Conservation (phyloP, 164 flowering plant genomes). For the Kingdonia uniflora region DNA sequence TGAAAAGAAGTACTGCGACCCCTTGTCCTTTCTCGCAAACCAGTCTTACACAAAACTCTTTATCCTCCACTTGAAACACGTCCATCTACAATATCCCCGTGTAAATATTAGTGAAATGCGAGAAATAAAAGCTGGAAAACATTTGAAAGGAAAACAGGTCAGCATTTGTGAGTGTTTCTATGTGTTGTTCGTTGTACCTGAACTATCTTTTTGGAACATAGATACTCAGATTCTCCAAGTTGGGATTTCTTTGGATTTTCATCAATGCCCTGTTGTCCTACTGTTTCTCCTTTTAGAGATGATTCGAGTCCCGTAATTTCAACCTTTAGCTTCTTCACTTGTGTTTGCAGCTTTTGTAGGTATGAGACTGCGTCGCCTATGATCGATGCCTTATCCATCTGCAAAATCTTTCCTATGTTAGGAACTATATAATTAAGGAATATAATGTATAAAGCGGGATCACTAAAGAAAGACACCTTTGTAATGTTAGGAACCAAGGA, state of each 20-base stretch:
- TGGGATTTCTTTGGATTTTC: constrained; percentile 13
- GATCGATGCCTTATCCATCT: constrained; percentile 98
- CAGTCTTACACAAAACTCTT: constrained; percentile 51
- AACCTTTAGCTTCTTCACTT: constrained; percentile 50
- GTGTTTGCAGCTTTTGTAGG: constrained; percentile 55
- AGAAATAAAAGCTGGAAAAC: too few relatives aligned
- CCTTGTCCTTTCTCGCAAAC: constrained; percentile 50
- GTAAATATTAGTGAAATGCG: too few relatives aligned
- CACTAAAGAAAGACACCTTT: constrained; percentile 37
- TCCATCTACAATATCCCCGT: constrained; percentile 52
- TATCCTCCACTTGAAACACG: constrained; percentile 54
- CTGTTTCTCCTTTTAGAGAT: constrained; percentile 16
- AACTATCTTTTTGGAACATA: constrained; percentile 26
- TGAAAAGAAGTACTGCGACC: constrained; percentile 45
- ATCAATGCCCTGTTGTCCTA: constrained; percentile 9
- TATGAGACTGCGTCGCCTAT: constrained; percentile 75
- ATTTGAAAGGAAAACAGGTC: too few relatives aligned
- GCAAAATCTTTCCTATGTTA: too few relatives aligned
- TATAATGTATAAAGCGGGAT: too few relatives aligned
- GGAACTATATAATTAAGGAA: too few relatives aligned
- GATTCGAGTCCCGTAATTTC: constrained; percentile 63
- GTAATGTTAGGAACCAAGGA: constrained; percentile 84
- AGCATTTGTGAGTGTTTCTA: too few relatives aligned
- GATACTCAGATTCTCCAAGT: constrained; percentile 2
- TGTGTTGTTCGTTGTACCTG: constrained; percentile 37